Evolutionary conservation across 1,139 yeast species (phyloP).

Genomic region (Debaryomyces singareniensis): DNA sequence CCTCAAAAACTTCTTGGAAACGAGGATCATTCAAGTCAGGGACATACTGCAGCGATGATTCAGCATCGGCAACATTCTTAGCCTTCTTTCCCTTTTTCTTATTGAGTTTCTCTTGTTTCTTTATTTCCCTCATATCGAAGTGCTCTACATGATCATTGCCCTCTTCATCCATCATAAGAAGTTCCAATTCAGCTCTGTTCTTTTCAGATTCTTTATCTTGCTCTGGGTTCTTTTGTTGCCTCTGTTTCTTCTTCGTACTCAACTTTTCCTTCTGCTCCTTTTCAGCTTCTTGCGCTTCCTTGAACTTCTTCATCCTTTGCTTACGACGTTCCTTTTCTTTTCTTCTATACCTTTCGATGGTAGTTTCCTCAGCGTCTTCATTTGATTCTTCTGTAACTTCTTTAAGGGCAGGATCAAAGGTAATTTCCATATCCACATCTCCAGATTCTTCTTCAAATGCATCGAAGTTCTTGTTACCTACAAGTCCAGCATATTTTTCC

Average conservation of each 20-base stretch:
- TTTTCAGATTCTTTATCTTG: conserved; percentile 27
- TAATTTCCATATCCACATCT: conserved; percentile 90
- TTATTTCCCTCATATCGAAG: conserved; percentile 74
- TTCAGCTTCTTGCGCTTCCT: conserved; percentile 46
- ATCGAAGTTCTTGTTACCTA: conserved; percentile 39
- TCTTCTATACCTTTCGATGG: conserved; percentile 76
- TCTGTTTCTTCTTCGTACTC: not conserved
- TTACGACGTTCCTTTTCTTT: conserved; percentile 91
- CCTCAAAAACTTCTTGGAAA: conserved; percentile 80
- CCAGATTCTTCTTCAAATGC: conserved; percentile 42
- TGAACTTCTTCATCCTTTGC: conserved; percentile 68
- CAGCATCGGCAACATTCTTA: conserved; percentile 32
- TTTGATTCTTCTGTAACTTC: conserved; percentile 21
- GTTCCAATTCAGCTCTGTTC: conserved; percentile 65
- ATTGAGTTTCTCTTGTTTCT: conserved; percentile 65
- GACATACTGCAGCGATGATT: conserved; percentile 57
- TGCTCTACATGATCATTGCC: conserved; percentile 47
- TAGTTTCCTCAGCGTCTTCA: conserved; percentile 55
- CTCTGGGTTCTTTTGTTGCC: conserved; percentile 11
- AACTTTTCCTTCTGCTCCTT: conserved; percentile 22
- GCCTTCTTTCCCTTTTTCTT: conserved; percentile 28
- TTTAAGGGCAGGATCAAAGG: conserved; percentile 80
- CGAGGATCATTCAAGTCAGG: conserved; percentile 76
- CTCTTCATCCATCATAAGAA: conserved; percentile 64
- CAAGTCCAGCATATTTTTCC: conserved; percentile 60